Conservation (phyloP, 83 land plant species). For the Picea abies region DNA sequence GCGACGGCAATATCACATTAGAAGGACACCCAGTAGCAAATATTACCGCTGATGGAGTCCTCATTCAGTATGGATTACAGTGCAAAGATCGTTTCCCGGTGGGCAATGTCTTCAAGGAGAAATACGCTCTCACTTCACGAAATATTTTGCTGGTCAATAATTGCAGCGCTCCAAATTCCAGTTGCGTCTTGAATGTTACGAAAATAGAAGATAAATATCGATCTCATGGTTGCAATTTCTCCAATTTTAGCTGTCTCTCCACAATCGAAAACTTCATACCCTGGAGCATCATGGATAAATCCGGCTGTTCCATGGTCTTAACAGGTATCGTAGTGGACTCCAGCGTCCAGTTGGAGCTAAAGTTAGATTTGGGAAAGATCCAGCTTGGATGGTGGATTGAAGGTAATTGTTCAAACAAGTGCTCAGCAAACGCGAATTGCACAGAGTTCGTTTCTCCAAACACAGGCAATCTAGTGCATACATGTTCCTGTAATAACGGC, state of each 20-base stretch:
- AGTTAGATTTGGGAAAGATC: constrained; percentile 23
- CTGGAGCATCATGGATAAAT: not conserved
- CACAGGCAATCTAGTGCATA: constrained; percentile 7
- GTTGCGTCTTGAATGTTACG: not conserved
- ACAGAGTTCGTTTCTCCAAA: not conserved
- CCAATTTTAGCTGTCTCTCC: constrained; percentile 25
- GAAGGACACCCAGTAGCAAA: constrained; percentile 29
- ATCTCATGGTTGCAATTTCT: constrained; percentile 2
- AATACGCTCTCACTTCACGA: constrained; percentile 32
- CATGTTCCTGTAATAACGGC: constrained; percentile 49
- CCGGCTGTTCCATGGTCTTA: constrained; percentile 23
- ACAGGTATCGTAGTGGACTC: constrained; percentile 26
- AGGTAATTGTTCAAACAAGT: constrained; percentile 22
- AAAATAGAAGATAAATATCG: not conserved
- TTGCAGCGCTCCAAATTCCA: constrained; percentile 19
- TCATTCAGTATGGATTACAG: constrained; percentile 24
- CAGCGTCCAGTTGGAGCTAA: not conserved
- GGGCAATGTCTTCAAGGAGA: constrained; percentile 15
- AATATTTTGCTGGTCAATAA: constrained; percentile 39
- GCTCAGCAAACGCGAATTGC: constrained; percentile 36
- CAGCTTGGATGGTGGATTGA: constrained; percentile 60
- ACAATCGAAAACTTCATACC: constrained; percentile 12
- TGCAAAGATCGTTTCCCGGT: constrained; percentile 20
- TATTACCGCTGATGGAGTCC: constrained; percentile 28
- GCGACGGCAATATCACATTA: constrained; percentile 9